Evolutionary conservation across 2,329 filamentous ascomycete species (phyloP), one percentile per base, ranked within the genome.

Genomic region (Onygena corvina): DNA sequence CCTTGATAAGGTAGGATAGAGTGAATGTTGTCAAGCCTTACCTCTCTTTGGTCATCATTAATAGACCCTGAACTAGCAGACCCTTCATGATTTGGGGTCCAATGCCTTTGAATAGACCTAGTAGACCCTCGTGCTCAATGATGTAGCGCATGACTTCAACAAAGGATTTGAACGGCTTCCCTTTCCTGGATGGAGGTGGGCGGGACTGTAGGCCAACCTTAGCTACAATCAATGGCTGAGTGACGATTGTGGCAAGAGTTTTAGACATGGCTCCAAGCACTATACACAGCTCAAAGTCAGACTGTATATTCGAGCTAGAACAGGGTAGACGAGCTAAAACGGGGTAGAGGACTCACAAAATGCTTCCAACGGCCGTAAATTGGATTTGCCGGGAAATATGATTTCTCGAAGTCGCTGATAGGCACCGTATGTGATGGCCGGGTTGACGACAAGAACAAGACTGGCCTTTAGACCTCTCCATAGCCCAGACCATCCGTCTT

Each of bases 1-100:
- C 18, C 11, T 35, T 14, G n/a, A n/a, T n/a, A n/a, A n/a, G n/a
- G n/a, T n/a, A n/a, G n/a, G n/a, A 38, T 33, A 38, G 50, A 7
- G 45, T 21, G 42, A 38, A 21, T 7, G 35, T 11, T n/a, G 36
- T 25, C 6, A 31, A 9, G 38, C 47, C 74, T 57, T 74, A 88
- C 85, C 88, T 79, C 70, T 98, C 92, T 71, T 98, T 98, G 44
- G 88, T 92, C 88, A 95, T 98, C 92, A 98, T 98, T 33, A 98
- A 73, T 50, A 98, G 80, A 46, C 92, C 92, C 63, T 98, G 92
- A 2, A 98, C 92, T 45, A 98, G 65, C 47, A 98, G 70, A 1
- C 92, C 92, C 69, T 98, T 98, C 52, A 88, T 67, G 47, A 98
- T 84, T 66, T 98, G 92, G 2, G 92, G 92, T 0, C 80, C 88